Base-by-base conservation (phyloP, 768 basidiomycete species). In the Pleurotus ostreatus region DNA sequence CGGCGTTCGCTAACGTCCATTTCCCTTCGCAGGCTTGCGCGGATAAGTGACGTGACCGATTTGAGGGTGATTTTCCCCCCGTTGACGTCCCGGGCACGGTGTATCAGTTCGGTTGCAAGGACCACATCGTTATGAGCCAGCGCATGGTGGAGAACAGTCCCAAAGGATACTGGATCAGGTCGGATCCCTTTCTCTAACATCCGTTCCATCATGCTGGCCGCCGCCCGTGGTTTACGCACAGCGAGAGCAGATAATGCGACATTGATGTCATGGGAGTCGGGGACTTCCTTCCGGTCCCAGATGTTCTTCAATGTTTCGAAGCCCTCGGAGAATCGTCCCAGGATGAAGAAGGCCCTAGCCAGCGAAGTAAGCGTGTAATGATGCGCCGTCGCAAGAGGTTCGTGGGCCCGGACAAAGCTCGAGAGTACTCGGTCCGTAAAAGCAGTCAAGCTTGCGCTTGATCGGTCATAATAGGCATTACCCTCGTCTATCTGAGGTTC, bases 261-360 rank as follows among this genome's bases (percentile, higher is more conserved):
- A 62, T 88, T 88, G 49, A 87, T 70, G 63, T 90, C 88, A 63
- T 81, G 71, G 39, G 78, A 60, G 66, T 89, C 86, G 13, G 85
- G 85, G 51, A 78, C 62, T 64, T 85, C 79, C 55, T 64, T 68
- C 48, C 82, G 80, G 20, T 66, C 60, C 40, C 81, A 64, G 38
- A 88, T 63, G 55, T 77, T 55, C 51, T 70, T 71, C 62, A 89
- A 70, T 20, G 74, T 68, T 8, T 67, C 61, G 55, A 86, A 72
- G 2, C 82, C 86, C 40, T 77, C 71, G 44, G 61, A 47, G 59
- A 76, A 65, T 46, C 76, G 65, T 18, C 81, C 84, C 22, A 84
- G 68, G 56, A 86, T 74, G 61, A 87, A 82, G 66, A 79, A 78
- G 18, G 79, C 83, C 56, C 86, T 78, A 1, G 86, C 85, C 37